Evolutionary conservation across 805 yeast genomes (phyloP).

Genomic region (Barnettozyma sp.): DNA sequence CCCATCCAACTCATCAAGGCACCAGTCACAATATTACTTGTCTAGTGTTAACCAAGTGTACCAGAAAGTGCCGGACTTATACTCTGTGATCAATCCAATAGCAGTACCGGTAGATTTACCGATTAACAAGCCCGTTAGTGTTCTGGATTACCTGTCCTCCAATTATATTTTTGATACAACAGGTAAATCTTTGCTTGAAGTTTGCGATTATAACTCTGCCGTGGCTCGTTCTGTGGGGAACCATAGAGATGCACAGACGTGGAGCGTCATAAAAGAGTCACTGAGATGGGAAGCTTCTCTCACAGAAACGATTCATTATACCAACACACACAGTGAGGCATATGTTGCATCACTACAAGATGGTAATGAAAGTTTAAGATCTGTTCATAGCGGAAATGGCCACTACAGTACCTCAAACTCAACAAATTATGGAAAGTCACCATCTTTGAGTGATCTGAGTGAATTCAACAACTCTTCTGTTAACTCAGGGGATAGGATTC

Average conservation of each 20-base stretch:
- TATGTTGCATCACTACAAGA: background rate
- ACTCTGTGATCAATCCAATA: slow-evolving; percentile 18
- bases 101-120: slow-evolving; percentile 23
- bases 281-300: slow-evolving; percentile 30
- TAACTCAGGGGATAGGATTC: slow-evolving; percentile 9
- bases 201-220: slow-evolving; percentile 49
- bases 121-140: slow-evolving; percentile 20
- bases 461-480: slow-evolving; percentile 16
- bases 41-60: slow-evolving; percentile 8
- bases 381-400: slow-evolving; percentile 9
- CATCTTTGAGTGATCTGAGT: slow-evolving; percentile 24
- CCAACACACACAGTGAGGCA: background rate
- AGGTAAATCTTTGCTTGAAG: slow-evolving; percentile 35
- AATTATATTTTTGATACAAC: slow-evolving; percentile 41
- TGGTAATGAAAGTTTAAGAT: slow-evolving; percentile 13
- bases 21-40: slow-evolving; percentile 4
- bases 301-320: slow-evolving; percentile 8
- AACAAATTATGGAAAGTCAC: slow-evolving; percentile 24
- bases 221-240: slow-evolving; percentile 46
- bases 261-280: slow-evolving; percentile 51
- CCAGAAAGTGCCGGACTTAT: slow-evolving; percentile 4
- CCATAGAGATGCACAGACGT: slow-evolving; percentile 52
- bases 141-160: slow-evolving; percentile 42
- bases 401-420: slow-evolving; percentile 26
- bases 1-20: slow-evolving; percentile 3